Conservation (phyloP, 106 monocot genomes). For the Acanthochlamys bracteata region DNA sequence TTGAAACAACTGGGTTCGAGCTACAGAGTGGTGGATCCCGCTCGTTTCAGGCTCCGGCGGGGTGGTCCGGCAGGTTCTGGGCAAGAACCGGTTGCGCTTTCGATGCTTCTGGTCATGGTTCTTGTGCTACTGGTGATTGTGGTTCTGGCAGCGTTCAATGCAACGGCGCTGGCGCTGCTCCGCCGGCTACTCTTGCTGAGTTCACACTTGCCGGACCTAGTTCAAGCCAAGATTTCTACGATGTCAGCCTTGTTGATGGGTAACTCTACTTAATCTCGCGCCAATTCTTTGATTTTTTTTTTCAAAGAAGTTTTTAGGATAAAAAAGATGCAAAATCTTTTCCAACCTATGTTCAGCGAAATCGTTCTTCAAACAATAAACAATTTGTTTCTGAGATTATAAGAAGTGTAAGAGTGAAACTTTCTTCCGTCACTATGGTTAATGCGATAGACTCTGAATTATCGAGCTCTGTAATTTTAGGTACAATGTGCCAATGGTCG, state of each 20-base stretch:
- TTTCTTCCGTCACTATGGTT: too few relatives aligned
- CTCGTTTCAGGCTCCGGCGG: conserved; percentile 28
- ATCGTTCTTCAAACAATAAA: too few relatives aligned
- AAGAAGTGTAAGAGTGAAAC: too few relatives aligned
- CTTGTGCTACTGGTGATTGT: conserved; percentile 74
- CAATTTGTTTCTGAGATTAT: too few relatives aligned
- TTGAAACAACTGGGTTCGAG: conserved; percentile 39
- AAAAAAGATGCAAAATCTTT: too few relatives aligned
- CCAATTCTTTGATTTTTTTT: too few relatives aligned
- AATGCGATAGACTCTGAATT: too few relatives aligned
- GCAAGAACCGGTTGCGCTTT: conserved; percentile 51
- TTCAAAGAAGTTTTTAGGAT: too few relatives aligned
- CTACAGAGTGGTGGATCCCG: conserved; percentile 16
- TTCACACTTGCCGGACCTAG: not conserved
- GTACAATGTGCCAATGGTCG: conserved; percentile 60
- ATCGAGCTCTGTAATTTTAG: too few relatives aligned
- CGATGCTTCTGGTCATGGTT: conserved; percentile 26
- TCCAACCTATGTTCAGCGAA: too few relatives aligned
- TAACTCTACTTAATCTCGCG: too few relatives aligned
- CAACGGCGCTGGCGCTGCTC: conserved; percentile 51
- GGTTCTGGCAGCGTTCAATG: conserved; percentile 47
- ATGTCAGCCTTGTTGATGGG: conserved; percentile 80
- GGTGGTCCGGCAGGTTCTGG: conserved; percentile 82
- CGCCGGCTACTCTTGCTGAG: conserved; percentile 24
- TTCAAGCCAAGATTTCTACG: conserved; percentile 50